Evolutionary conservation across 2,329 filamentous ascomycete species (phyloP).

Genomic region (Niveomyces coronatus): DNA sequence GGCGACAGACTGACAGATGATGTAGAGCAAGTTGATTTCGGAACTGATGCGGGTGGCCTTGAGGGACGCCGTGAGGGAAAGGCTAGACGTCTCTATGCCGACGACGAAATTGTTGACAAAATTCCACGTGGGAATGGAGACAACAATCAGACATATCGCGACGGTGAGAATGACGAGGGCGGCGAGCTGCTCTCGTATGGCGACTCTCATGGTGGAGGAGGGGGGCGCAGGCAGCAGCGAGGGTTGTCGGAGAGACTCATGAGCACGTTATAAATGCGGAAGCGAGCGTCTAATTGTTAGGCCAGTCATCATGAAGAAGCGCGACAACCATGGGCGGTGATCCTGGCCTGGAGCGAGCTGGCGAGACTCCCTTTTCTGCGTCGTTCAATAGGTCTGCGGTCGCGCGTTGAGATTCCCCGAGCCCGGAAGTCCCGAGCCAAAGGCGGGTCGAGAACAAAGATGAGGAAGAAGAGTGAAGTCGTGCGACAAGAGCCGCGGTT

Average conservation of each 20-base stretch:
- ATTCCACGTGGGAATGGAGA: conserved; percentile 68
- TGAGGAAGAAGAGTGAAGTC: too few species aligned
- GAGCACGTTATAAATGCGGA: neutral
- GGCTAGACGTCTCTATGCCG: conserved; percentile 45
- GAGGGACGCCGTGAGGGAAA: conserved; percentile 72
- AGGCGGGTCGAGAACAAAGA: too few species aligned
- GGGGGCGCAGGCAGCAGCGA: neutral
- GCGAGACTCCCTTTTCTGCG: too few species aligned
- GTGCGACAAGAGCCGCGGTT: too few species aligned
- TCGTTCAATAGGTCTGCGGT: too few species aligned
- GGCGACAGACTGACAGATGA: conserved; percentile 60
- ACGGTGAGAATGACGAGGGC: conserved; percentile 68
- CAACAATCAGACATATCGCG: conserved; percentile 63
- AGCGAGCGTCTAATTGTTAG: neutral
- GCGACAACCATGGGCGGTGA: too few species aligned
- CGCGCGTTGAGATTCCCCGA: too few species aligned
- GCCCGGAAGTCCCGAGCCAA: too few species aligned
- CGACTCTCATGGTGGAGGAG: conserved; percentile 59
- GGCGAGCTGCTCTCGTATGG: conserved; percentile 79
- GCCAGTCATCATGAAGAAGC: too few species aligned
- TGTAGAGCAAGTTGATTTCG: conserved; percentile 69
- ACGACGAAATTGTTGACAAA: conserved; percentile 46
- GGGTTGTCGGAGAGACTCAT: neutral
- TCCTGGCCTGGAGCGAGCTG: too few species aligned
- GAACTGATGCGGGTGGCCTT: conserved; percentile 76